Conservation (phyloP, 2,329 filamentous ascomycete species). For the Podosphaera xanthii region DNA sequence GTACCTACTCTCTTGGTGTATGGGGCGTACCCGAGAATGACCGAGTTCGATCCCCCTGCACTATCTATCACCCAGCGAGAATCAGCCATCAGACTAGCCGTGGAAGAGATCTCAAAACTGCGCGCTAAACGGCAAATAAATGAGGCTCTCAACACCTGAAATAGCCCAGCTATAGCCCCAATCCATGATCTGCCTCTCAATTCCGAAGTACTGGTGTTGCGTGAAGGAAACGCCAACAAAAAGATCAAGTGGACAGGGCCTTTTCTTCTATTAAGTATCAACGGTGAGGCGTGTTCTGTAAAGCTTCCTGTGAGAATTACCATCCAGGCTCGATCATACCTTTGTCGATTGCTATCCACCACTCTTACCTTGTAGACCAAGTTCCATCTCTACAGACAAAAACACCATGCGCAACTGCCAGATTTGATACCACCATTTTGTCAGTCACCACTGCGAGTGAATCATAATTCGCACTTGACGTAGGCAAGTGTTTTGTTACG, state of each 20-base stretch:
- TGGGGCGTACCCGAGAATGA: no score
- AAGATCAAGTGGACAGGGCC: not conserved
- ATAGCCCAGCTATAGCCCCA: not conserved
- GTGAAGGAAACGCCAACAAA: not conserved
- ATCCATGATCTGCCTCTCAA: not conserved
- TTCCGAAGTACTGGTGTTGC: not conserved
- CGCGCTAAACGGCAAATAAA: not conserved
- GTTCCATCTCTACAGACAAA: no score
- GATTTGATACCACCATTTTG: no score
- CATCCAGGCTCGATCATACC: no score
- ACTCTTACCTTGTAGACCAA: no score
- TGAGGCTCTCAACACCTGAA: constrained; percentile 1
- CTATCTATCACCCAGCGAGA: not conserved
- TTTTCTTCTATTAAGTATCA: not conserved
- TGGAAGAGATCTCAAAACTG: constrained; percentile 2
- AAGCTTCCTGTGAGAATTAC: not conserved
- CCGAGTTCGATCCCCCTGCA: not conserved
- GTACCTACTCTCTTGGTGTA: no score
- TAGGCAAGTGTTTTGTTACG: no score
- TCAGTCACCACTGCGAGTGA: no score
- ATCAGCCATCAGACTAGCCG: constrained; percentile 2
- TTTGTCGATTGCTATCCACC: no score
- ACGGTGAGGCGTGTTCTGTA: not conserved
- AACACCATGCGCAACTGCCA: no score
- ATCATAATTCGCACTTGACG: no score